Base-by-base conservation (phyloP, 495 filamentous ascomycete genomes). In the Polyplosphaeria fusca region DNA sequence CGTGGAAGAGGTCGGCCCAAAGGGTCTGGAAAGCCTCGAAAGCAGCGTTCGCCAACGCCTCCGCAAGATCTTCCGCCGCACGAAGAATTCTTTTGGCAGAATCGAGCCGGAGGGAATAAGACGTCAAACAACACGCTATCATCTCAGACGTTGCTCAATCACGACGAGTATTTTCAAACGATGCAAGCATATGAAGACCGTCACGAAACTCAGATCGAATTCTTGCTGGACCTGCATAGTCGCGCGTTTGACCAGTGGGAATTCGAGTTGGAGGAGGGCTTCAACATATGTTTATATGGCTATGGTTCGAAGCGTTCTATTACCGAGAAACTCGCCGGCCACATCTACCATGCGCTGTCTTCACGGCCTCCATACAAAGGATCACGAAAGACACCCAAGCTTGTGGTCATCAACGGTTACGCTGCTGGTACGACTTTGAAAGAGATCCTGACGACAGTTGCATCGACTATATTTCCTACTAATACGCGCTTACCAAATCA, bases 81-180 rank as follows among this genome's bases (percentile, higher is more conserved):
- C 59, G 93, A 98, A 67, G 85, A 84, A 46, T 98, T 95, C 68
- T 97, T 98, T 67, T 89, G 85, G 70, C 86, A 96, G 63, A 96
- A 96, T 69, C 84, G 87, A 28, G 83, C 88, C 14, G 89, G 87
- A 18, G 78, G 83, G 3, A 73, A 78, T 41, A 89, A 91, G 66
- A 96, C 92, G 4, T 96, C 91, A 7, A 87, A 86, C 66, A 93
- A 90, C 62, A 96, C 81, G 13, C 76, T 97, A 5, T 78, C 86
- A 1, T 86, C 88, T 37, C 74, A 92, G 20, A 71, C 80, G 4
- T 75, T 94, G 19, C 81, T 97, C 37, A 88, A 85, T 19, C 91
- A 96, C 63, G 91, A 96, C 53, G 88, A 95, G 62, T 97, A 93
- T 71, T 94, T 93, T 64, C 78, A 82, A 30, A 68, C 88, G 32